Conservation (phyloP, 805 yeast species). For the Tanozyma kutaoensis region DNA sequence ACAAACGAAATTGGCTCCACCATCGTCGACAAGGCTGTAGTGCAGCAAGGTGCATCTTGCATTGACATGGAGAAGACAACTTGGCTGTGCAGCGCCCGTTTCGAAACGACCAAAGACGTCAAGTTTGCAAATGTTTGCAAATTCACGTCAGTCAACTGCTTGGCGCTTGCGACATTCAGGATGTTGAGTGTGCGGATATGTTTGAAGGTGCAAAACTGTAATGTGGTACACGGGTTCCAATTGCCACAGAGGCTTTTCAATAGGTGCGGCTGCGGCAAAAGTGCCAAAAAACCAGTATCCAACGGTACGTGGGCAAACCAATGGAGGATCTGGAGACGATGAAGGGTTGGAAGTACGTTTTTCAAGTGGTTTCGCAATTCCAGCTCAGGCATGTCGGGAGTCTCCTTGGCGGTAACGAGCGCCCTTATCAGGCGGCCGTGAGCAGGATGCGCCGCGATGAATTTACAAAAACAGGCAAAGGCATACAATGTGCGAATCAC, state of each 20-base stretch:
- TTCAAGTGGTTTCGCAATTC: constrained; percentile 3
- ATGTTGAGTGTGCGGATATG: no score
- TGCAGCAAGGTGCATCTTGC: constrained; percentile 4
- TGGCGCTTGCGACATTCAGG: no score
- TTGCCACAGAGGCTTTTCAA: no score
- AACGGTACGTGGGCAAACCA: constrained; percentile 5
- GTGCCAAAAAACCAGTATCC: constrained; percentile 2
- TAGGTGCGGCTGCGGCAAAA: constrained; percentile 4
- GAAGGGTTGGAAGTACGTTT: constrained; percentile 2
- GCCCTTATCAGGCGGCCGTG: constrained; percentile 2
- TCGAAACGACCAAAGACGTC: constrained; percentile 2
- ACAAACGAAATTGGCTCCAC: constrained; percentile 1
- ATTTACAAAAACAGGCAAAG: constrained; percentile 4
- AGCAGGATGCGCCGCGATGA: constrained; percentile 1
- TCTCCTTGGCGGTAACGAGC: constrained; percentile 2
- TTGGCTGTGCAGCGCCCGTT: background rate
- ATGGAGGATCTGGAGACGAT: constrained; percentile 2
- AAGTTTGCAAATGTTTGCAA: constrained; percentile 2
- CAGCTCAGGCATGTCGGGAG: constrained; percentile 6
- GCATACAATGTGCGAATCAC: constrained; percentile 6
- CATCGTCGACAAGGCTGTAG: constrained; percentile 1
- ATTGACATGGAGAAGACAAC: no score
- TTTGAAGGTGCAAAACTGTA: no score
- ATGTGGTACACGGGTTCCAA: no score
- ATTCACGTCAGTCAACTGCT: no score